Evolutionary conservation across 2,329 filamentous ascomycete genomes (phyloP), one percentile per base, ranked within the genome.

Genomic region (Diaporthe nobilis): DNA sequence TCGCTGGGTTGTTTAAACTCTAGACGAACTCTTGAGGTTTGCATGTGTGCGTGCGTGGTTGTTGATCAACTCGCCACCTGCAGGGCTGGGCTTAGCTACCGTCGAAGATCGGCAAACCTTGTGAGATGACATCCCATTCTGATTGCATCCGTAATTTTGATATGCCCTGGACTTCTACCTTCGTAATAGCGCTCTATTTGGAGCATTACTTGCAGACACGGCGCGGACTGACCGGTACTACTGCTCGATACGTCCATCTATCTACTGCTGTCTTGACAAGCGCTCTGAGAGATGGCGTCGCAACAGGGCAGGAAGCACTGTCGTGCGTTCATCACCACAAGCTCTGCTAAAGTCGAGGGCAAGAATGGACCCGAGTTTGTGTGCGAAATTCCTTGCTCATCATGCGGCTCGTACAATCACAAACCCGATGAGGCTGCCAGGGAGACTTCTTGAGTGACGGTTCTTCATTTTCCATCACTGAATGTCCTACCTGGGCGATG

Each of bases 31-130:
- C 37, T 63, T 28, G 37, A 44, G n/a, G 10, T 9, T 12, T n/a
- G 34, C 31, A 34, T 34, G 55, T 31, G 8, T 20, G 39, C 39
- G 39, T 12, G n/a, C 12, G n/a, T 28, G 51, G 25, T 28, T 25
- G 60, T 49, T 65, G 42, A 65, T 65, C 61, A 49, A 34, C 3
- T 31, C 39, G 39, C 39, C 39, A 44, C 60, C 60, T 65, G 39
- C 60, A 65, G n/a, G 61, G 42, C 61, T 44, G 60, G n/a, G 22
- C 51, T 55, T 12, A 31, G 25, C 42, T 67, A 49, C 5, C 3
- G 53, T 55, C 8, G 17, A n/a, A 20, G 63, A 51, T 68, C 63
- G 63, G 63, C 44, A 39, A 51, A 67, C 63, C 31, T 37, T 65
- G 25, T 28, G 60, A 1, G 60, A 47, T 44, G n/a, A 22, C 25